phyloP scores from a whole-genome alignment of 495 filamentous ascomycete species.

The Penicillium odoratum region DNA sequence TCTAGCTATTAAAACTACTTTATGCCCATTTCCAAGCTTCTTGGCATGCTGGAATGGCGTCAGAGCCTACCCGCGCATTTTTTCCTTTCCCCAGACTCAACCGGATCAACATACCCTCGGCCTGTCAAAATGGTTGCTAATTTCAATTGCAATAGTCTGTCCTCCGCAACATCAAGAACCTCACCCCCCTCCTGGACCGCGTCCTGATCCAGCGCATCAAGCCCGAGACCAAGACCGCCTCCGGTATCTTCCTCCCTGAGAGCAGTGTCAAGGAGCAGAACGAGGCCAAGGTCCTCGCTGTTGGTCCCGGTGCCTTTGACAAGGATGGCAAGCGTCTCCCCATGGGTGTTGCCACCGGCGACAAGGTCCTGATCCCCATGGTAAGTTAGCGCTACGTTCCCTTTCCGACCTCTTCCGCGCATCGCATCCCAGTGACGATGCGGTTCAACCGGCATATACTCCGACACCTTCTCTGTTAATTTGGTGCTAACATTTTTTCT shows the following conservation, averaged over 20 bases:
- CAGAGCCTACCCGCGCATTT: slow-evolving; percentile 9
- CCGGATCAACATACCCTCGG: not conserved
- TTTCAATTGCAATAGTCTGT: slow-evolving; percentile 43
- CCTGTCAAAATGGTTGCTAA: slow-evolving; percentile 4
- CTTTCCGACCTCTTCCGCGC: slow-evolving; percentile 8
- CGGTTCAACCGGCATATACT: not conserved
- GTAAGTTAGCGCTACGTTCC: slow-evolving; percentile 51
- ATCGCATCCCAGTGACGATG: not conserved
- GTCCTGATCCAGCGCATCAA: slow-evolving; percentile 98
- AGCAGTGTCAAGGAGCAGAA: slow-evolving; percentile 96
- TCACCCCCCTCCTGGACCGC: slow-evolving; percentile 96
- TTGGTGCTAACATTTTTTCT: slow-evolving; percentile 12
- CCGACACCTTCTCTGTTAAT: not conserved
- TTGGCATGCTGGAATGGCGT: slow-evolving; percentile 8
- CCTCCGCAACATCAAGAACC: slow-evolving; percentile 92
- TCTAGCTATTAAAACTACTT: not conserved
- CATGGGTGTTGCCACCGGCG: slow-evolving; percentile 77
- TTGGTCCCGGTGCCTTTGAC: slow-evolving; percentile 84
- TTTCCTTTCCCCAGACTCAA: slow-evolving; percentile 11
- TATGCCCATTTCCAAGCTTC: not conserved
- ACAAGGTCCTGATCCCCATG: slow-evolving; percentile 96
- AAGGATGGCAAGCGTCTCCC: slow-evolving; percentile 83
- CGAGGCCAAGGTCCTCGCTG: slow-evolving; percentile 92
- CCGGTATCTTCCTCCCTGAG: slow-evolving; percentile 96
- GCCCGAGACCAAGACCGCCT: slow-evolving; percentile 92